Base-by-base conservation (phyloP, 768 basidiomycete species). In the Auricularia sp. region DNA sequence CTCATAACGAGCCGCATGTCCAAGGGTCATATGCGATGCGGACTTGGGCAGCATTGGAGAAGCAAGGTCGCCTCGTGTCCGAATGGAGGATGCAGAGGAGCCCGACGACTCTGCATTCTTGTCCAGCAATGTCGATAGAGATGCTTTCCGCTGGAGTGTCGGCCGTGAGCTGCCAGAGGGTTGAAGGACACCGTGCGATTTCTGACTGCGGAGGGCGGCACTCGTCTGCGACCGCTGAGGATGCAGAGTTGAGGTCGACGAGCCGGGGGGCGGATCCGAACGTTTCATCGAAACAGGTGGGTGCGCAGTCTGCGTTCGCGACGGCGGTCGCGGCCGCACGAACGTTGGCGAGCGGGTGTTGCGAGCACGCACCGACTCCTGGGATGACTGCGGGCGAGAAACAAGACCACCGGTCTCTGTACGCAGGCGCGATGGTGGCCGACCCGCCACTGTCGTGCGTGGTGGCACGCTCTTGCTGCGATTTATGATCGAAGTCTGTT, bases 181-280 rank as follows among this genome's bases (percentile, higher is more conserved):
- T 2, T 92, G 92, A 63, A 92, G 82, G 44, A 87, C 89, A 5
- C 88, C 85, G 71, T 90, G 89, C 2, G 90, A 92, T 71, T 92
- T 92, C 77, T 92, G 90, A 21, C 86, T 87, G 29, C 90, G 86
- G 67, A 92, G 82, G 73, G 87, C 88, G 63, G 83, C 56, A 29
- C 85, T 65, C 87, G 84, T 75, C 90, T 92, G 51, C 83, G 78
- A 18, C 85, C 56, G 56, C 34, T 14, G 56, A 6, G 34, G 24
- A 29, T 59, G 76, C 66, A 88, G 81, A 74, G 89, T 84, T 10
- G 85, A 81, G 45, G 79, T 78, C 37, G 85, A 81, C 54, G 82
- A 70, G 24, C 37, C 51, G 24, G 61, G n/a, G 11, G 45, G 62
- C 80, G 77, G 37, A 76, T 65, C 59, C 82, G 78, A 68, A 33